Evolutionary conservation across 164 flowering plant genomes (phyloP).

Genomic region (Vitis labrusca): DNA sequence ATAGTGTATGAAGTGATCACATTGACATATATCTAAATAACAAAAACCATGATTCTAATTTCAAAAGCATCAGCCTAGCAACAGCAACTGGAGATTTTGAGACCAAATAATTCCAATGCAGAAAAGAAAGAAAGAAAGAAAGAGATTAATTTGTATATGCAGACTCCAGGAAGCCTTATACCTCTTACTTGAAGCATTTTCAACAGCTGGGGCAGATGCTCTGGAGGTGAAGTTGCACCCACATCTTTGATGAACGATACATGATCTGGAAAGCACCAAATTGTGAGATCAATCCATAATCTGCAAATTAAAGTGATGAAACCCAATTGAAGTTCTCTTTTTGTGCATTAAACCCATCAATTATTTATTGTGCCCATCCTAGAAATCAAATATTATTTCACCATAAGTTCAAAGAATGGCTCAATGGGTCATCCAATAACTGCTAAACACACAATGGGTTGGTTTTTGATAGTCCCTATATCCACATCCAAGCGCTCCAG

Average conservation of each 20-base stretch:
- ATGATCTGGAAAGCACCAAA: constrained; percentile 48
- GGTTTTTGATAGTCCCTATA: background rate
- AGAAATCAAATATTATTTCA: too few relatives aligned
- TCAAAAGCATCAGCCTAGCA: too few relatives aligned
- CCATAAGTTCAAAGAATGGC: too few relatives aligned
- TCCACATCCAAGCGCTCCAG: background rate
- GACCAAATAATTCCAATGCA: background rate
- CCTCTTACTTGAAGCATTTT: constrained; percentile 70
- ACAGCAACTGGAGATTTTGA: too few relatives aligned
- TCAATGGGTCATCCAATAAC: too few relatives aligned
- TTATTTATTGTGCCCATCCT: too few relatives aligned
- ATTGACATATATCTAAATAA: too few relatives aligned
- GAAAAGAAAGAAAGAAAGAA: background rate
- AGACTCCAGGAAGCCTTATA: constrained; percentile 2
- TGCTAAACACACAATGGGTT: too few relatives aligned
- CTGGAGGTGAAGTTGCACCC: constrained; percentile 70
- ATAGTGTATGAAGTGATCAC: too few relatives aligned
- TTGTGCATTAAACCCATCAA: too few relatives aligned
- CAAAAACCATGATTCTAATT: too few relatives aligned
- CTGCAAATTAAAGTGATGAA: background rate
- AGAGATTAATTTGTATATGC: too few relatives aligned
- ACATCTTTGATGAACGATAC: constrained; percentile 66
- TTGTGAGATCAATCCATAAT: background rate
- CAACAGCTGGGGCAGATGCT: constrained; percentile 54
- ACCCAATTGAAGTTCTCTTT: background rate